A percentile compares a stretch with the other conserved stretches of the same genome.
Conservation (phyloP, 768 basidiomycete genomes). For the Lactifluus hygrophoroides region DNA sequence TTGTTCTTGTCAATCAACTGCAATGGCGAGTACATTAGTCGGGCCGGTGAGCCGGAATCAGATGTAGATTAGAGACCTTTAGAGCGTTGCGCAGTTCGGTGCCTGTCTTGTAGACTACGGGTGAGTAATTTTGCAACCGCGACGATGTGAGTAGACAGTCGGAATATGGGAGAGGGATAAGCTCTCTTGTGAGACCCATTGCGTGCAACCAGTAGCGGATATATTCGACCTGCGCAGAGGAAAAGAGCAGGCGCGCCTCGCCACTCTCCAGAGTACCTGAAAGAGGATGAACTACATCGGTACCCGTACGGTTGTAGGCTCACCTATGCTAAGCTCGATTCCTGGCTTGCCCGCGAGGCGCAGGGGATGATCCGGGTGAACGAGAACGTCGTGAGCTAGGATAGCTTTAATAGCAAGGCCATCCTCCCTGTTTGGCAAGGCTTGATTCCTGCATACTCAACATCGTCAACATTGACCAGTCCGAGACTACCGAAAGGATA, state of each 20-base stretch:
- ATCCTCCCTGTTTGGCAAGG: conserved; percentile 51
- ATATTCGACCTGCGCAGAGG: conserved; percentile 80
- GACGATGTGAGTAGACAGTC: conserved; percentile 61
- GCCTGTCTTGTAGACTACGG: conserved; percentile 47
- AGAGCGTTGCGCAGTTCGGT: conserved; percentile 47
- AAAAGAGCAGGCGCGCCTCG: conserved; percentile 72
- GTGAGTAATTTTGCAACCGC: conserved; percentile 49
- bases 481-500: background rate
- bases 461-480: conserved; percentile 2
- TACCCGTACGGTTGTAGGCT: conserved; percentile 3
- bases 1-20: conserved; percentile 77
- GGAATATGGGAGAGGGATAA: conserved; percentile 68
- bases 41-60: background rate
- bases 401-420: conserved; percentile 57
- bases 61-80: conserved; percentile 37
- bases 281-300: background rate
- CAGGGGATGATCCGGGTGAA: conserved; percentile 65
- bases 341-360: conserved; percentile 55
- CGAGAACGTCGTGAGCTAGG: conserved; percentile 59
- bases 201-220: conserved; percentile 76
- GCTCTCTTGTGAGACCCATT: conserved; percentile 52
- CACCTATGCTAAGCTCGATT: conserved; percentile 64
- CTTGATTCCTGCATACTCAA: conserved; percentile 40
- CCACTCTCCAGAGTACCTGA: conserved; percentile 61
- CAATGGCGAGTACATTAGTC: background rate